These are phyloP conservation scores for Clarkia xantiana DNA, from an alignment of 345 rosid genomes.

Conservation along the genomic window DNA sequence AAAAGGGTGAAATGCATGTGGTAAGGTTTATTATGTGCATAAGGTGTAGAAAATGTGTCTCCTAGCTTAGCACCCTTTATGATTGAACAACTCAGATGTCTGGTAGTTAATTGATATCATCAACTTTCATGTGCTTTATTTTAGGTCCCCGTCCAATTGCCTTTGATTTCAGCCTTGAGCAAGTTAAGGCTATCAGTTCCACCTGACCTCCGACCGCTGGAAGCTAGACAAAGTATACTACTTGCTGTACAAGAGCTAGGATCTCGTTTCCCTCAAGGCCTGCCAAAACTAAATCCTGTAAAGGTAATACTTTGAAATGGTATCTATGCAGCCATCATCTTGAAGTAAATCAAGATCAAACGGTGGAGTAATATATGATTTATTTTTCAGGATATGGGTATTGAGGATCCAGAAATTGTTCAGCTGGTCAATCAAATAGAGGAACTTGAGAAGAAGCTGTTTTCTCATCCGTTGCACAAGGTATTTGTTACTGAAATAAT, in stretches of 20 bases:
- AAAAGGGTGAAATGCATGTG: constrained; percentile 99
- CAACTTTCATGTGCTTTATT: no score
- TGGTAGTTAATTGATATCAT: no score
- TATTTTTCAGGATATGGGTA: constrained; percentile 88
- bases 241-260: constrained; percentile 79
- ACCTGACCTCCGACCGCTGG: constrained; percentile 80
- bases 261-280: constrained; percentile 74
- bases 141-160: constrained; percentile 92
- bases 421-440: constrained; percentile 71
- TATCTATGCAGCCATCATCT: not conserved
- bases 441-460: constrained; percentile 63
- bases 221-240: constrained; percentile 89
- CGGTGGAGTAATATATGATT: no score
- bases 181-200: constrained; percentile 69
- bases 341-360: not conserved
- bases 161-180: constrained; percentile 69
- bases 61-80: not conserved
- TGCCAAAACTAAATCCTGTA: constrained; percentile 96
- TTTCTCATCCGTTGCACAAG: constrained; percentile 86
- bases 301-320: constrained; percentile 28
- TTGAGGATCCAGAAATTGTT: constrained; percentile 80
- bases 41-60: not conserved
- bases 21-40: constrained; percentile 44
- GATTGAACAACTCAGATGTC: no score
- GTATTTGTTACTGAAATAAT: constrained; percentile 14